Evolutionary conservation across 805 yeast species (phyloP).

Genomic region (Saccharomycopsis sp.): DNA sequence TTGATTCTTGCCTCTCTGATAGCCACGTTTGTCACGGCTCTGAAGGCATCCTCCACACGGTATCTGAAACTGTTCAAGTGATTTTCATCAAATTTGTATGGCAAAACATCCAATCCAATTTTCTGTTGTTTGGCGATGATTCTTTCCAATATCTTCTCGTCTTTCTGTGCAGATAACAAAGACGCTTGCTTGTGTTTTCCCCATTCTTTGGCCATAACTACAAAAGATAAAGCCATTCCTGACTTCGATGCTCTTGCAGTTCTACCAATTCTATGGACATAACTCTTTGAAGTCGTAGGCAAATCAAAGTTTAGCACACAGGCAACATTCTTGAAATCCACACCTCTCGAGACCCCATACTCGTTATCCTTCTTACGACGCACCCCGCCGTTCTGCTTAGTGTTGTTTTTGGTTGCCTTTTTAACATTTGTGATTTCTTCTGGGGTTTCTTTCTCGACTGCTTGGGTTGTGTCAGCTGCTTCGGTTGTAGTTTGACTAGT

Average conservation of each 20-base stretch:
- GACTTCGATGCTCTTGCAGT: conserved; percentile 96
- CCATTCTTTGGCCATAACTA: conserved; percentile 72
- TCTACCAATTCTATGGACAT: conserved; percentile 91
- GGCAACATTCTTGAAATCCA: conserved; percentile 92
- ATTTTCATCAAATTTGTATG: conserved; percentile 83
- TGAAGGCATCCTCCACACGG: conserved; percentile 93
- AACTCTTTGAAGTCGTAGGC: conserved; percentile 83
- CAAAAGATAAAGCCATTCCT: conserved; percentile 92
- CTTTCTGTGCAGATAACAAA: conserved; percentile 63
- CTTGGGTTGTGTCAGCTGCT: neutral
- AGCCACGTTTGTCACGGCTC: conserved; percentile 86
- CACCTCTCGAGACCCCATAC: conserved; percentile 94
- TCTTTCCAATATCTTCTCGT: conserved; percentile 77
- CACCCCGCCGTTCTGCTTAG: conserved; percentile 25
- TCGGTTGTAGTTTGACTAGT: neutral
- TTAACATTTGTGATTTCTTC: conserved; percentile 23
- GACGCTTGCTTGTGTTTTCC: conserved; percentile 85
- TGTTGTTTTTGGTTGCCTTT: conserved; percentile 17
- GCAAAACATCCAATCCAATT: conserved; percentile 67
- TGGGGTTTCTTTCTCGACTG: conserved; percentile 22
- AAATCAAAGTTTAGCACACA: conserved; percentile 94
- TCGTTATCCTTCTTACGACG: conserved; percentile 51
- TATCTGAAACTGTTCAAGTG: conserved; percentile 95
- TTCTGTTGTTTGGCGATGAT: conserved; percentile 71
- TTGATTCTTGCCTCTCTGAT: conserved; percentile 89